phyloP scores from a whole-genome alignment of 2,329 filamentous ascomycete species.

The Fusarium sp. region DNA sequence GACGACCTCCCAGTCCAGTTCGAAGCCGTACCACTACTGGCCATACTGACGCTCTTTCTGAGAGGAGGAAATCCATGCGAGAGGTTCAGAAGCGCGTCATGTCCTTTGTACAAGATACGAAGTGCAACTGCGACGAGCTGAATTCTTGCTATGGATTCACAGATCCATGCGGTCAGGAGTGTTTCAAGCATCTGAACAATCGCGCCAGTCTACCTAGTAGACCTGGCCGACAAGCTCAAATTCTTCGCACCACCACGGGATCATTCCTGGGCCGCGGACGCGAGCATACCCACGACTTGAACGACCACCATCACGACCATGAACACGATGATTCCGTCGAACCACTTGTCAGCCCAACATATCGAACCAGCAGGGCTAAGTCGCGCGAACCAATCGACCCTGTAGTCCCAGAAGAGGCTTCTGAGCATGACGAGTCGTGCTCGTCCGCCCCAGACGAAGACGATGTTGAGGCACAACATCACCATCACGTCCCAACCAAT shows the following conservation, averaged over 20 bases:
- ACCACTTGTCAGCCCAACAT: conserved; percentile 48
- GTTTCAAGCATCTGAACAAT: conserved; percentile 67
- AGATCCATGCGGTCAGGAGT: conserved; percentile 73
- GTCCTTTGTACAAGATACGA: conserved; percentile 74
- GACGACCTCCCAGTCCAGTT: conserved; percentile 43
- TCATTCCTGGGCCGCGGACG: conserved; percentile 47
- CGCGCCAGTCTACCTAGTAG: conserved; percentile 48
- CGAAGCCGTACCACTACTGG: conserved; percentile 44
- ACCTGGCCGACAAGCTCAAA: conserved; percentile 49
- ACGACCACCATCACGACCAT: conserved; percentile 42
- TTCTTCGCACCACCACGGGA: conserved; percentile 58
- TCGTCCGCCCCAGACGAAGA: conserved; percentile 53
- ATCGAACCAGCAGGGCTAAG: conserved; percentile 53
- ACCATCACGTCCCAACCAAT: conserved; percentile 95
- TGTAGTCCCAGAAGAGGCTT: conserved; percentile 37
- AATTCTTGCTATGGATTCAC: conserved; percentile 73
- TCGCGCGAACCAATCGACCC: conserved; percentile 53
- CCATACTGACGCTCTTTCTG: conserved; percentile 47
- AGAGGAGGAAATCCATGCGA: conserved; percentile 64
- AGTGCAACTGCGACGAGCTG: conserved; percentile 68
- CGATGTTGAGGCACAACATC: conserved; percentile 70
- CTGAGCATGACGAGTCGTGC: conserved; percentile 43
- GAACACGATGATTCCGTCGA: conserved; percentile 36
- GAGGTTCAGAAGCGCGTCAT: conserved; percentile 67
- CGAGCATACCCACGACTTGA: conserved; percentile 43